Conservation (phyloP, 352 stramenopile species). For the Globisporangium heterothallicum region DNA sequence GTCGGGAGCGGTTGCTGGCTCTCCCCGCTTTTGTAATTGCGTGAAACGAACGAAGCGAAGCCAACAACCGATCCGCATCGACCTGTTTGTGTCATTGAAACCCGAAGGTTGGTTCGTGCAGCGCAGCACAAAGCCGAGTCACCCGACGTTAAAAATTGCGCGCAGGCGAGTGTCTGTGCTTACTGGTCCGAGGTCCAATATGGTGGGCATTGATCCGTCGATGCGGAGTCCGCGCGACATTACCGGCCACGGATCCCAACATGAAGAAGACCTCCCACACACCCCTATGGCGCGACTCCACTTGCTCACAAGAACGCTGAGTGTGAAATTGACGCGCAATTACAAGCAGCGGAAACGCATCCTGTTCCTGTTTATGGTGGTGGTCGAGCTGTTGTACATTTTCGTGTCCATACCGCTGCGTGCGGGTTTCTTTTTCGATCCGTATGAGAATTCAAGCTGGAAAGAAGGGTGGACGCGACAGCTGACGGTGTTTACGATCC, state of each 20-base stretch:
- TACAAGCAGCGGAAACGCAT: constrained; percentile 13
- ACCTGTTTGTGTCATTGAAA: too few species aligned
- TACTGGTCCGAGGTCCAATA: neutral
- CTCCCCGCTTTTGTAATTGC: too few species aligned
- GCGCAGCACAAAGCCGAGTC: neutral
- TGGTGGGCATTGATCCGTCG: constrained; percentile 9
- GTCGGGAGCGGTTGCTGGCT: too few species aligned
- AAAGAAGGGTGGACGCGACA: constrained; percentile 31
- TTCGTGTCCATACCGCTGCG: constrained; percentile 36
- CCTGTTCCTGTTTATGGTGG: constrained; percentile 18
- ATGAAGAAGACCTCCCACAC: neutral
- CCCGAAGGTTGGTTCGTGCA: too few species aligned
- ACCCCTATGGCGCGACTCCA: neutral
- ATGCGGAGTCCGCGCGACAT: constrained; percentile 12
- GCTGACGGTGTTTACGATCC: constrained; percentile 38
- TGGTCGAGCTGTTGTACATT: constrained; percentile 31
- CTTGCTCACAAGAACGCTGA: neutral
- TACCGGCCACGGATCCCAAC: constrained; percentile 2
- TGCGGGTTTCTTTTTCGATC: constrained; percentile 37
- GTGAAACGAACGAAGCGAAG: too few species aligned
- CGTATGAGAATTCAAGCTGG: constrained; percentile 16
- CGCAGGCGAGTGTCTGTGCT: neutral
- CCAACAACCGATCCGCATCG: too few species aligned
- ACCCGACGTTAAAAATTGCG: neutral
- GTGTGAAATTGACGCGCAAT: constrained; percentile 1